phyloP scores from a whole-genome alignment of 257 asterid genomes.

The Orobanche coerulescens region DNA sequence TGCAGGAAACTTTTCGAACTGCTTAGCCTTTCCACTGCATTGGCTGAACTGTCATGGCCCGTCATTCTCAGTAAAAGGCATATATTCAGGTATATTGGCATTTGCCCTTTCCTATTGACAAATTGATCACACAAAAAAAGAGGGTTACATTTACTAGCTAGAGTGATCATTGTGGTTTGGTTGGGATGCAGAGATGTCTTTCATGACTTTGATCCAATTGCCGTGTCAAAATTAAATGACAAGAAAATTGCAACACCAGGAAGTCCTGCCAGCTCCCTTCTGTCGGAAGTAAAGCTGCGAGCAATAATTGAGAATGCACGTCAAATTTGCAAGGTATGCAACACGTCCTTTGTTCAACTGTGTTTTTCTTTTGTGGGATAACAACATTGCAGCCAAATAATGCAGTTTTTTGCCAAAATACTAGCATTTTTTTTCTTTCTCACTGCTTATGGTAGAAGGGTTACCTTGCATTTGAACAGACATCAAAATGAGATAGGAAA shows the following conservation, averaged over 20 bases:
- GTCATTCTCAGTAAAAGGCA: conserved; percentile 58
- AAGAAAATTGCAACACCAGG: conserved; percentile 70
- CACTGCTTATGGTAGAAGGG: neutral
- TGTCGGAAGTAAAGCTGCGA: conserved; percentile 78
- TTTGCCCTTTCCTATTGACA: conserved; percentile 13
- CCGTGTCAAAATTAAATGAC: conserved; percentile 82
- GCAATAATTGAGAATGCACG: conserved; percentile 90
- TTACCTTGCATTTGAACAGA: neutral
- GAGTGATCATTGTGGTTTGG: conserved; percentile 24
- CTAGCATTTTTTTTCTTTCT: neutral
- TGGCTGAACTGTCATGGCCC: conserved; percentile 80
- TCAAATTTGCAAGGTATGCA: conserved; percentile 64
- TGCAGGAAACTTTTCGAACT: conserved; percentile 68
- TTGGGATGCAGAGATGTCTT: conserved; percentile 74
- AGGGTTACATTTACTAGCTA: conserved; percentile 10
- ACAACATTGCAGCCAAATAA: neutral
- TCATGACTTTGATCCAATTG: conserved; percentile 71
- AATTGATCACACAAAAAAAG: conserved; percentile 1
- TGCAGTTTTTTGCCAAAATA: neutral
- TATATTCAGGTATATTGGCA: conserved; percentile 41
- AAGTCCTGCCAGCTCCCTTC: conserved; percentile 70
- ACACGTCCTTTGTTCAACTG: conserved; percentile 35
- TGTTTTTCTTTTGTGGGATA: conserved; percentile 17
- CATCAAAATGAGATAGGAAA: neutral
- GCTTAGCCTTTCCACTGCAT: conserved; percentile 66